phyloP scores from a whole-genome alignment of 306 rosid genomes.

The Sicyos edulis region DNA sequence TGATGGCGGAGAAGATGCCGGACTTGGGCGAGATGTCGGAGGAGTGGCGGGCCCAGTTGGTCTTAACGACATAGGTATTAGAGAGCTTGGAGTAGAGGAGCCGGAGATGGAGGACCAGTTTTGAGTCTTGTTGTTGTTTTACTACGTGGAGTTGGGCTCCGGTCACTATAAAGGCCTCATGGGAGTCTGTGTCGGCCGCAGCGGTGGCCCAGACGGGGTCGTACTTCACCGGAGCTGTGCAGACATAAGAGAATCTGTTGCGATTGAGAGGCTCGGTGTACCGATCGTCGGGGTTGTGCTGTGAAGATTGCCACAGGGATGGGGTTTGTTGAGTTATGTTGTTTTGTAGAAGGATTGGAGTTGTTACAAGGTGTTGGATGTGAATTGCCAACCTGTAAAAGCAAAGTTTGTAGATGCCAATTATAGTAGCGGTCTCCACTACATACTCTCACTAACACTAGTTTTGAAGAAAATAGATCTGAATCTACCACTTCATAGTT shows the following conservation, averaged over 20 bases:
- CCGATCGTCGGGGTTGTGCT: conserved; percentile 40
- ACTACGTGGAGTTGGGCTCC: conserved; percentile 76
- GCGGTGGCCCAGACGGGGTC: conserved; percentile 42
- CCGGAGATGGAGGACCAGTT: conserved; percentile 59
- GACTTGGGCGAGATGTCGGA: conserved; percentile 49
- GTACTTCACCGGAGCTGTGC: conserved; percentile 62
- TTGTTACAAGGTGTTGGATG: conserved; percentile 62
- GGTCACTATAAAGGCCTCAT: conserved; percentile 49
- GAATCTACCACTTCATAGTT: too few relatives aligned
- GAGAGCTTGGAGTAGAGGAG: conserved; percentile 61
- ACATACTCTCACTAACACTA: too few relatives aligned
- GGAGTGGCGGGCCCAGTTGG: conserved; percentile 50
- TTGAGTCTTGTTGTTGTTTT: conserved; percentile 52
- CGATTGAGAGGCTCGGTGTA: conserved; percentile 53
- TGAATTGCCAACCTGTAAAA: conserved; percentile 65
- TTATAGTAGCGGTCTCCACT: too few relatives aligned
- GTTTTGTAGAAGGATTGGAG: conserved; percentile 43
- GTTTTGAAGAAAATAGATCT: too few relatives aligned
- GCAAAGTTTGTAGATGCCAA: background rate
- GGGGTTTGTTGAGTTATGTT: conserved; percentile 36
- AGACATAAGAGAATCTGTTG: conserved; percentile 59
- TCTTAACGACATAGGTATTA: conserved; percentile 36
- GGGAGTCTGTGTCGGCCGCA: conserved; percentile 18
- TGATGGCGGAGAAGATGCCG: conserved; percentile 56
- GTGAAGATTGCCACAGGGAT: conserved; percentile 51